Base-by-base conservation (phyloP, 768 basidiomycete genomes). In the Boletus rubroflammeus region DNA sequence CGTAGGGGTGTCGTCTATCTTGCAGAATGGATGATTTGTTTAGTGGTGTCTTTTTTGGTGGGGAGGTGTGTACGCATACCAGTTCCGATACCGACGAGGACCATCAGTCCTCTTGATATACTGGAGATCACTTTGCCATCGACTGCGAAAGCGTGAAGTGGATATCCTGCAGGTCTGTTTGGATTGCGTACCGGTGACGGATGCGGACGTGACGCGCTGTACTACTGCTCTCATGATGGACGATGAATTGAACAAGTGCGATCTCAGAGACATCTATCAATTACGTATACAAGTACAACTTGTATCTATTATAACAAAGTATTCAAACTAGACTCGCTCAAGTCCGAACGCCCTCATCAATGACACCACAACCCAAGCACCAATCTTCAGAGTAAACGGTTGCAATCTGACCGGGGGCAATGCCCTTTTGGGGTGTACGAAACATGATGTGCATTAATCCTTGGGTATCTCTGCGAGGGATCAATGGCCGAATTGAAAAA, bases 41-140 rank as follows among this genome's bases (percentile, higher is more conserved):
- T 46, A 59, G 56, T 14, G 56, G 13, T 6, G 25, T 31, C 34
- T 31, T 39, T 32, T 17, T 13, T 28, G 4, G 9, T 21, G 11
- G 29, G 7, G 44, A 49, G 25, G 14, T 31, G 14, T 34, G 50
- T 35, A 42, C 25, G 57, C 77, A 61, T 75, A 89, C 90, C 90
- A 73, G 77, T 76, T 40, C 89, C 90, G 59, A 98, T 90, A 26
- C 95, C 95, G 32, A 98, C 83, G 15, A 98, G 81, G 19, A 95
- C 89, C 81, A 98, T 86, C 29, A 98, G 75, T 2, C 95, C 95
- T 59, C 80, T 78, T 17, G 86, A 85, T 56, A 98, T 96, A 35
- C 81, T 79, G 3, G 93, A 93, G 57, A 98, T 83, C 31, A 84
- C 76, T 62, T 88, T 77, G 43, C 79, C 81, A 59, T 95, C 85